phyloP scores from a whole-genome alignment of 208 protist species.

The Endotrypanum monterogeii region DNA sequence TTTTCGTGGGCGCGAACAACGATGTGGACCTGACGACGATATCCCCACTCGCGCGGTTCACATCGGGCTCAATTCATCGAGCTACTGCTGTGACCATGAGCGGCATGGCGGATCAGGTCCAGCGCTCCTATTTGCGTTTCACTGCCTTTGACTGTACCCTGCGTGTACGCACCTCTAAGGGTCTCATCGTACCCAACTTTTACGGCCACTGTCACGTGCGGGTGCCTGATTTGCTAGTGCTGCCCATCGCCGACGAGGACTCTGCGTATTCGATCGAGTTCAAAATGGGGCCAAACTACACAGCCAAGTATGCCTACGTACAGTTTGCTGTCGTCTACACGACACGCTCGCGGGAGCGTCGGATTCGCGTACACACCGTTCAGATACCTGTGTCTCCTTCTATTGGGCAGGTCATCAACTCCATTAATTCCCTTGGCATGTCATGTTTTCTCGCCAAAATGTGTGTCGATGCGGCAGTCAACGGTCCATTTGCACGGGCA shows the following conservation, averaged over 20 bases:
- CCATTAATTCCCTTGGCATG: slow-evolving; percentile 68
- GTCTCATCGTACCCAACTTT: slow-evolving; percentile 84
- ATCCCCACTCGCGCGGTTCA: slow-evolving; percentile 79
- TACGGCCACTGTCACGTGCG: slow-evolving; percentile 97
- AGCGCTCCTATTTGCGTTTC: slow-evolving; percentile 81
- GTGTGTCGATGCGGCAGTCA: slow-evolving; percentile 65
- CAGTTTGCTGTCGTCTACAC: slow-evolving; percentile 87
- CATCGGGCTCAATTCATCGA: slow-evolving; percentile 74
- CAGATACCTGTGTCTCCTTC: slow-evolving; percentile 58
- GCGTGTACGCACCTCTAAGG: slow-evolving; percentile 92
- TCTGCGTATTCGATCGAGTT: slow-evolving; percentile 88
- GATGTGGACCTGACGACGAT: slow-evolving; percentile 94
- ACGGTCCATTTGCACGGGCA: slow-evolving; percentile 57
- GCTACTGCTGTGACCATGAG: slow-evolving; percentile 56
- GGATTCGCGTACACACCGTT: slow-evolving; percentile 86
- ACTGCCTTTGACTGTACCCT: slow-evolving; percentile 96
- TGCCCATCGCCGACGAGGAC: slow-evolving; percentile 93
- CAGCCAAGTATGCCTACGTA: slow-evolving; percentile 74
- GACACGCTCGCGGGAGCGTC: slow-evolving; percentile 68
- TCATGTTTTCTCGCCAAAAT: slow-evolving; percentile 73
- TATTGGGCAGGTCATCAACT: slow-evolving; percentile 68
- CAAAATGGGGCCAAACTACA: slow-evolving; percentile 56
- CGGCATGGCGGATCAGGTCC: slow-evolving; percentile 67
- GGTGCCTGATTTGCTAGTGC: slow-evolving; percentile 93
- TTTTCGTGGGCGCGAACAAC: slow-evolving; percentile 69